These are phyloP conservation scores for Coniochaeta sp. DNA, from an alignment of 2,329 filamentous ascomycete species.

Conservation along the genomic window DNA sequence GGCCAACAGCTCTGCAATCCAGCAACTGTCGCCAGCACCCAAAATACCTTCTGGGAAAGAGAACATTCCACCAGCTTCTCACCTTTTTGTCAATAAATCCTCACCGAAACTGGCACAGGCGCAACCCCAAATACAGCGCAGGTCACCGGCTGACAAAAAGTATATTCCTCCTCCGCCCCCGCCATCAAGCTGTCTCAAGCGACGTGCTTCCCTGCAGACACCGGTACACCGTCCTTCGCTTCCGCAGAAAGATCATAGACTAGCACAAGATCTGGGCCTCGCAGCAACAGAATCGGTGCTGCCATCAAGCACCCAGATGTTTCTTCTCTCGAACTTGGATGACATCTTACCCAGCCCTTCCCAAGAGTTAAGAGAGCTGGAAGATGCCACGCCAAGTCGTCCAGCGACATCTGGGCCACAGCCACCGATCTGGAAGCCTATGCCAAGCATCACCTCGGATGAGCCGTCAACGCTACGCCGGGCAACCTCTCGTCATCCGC, in stretches of 20 bases:
- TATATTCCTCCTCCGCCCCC: not conserved
- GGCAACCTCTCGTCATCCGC: not conserved
- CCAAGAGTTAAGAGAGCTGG: slow-evolving; percentile 46
- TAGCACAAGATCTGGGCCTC: not conserved
- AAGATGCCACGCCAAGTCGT: slow-evolving; percentile 11
- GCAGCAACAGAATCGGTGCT: slow-evolving; percentile 5
- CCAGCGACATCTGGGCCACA: not conserved
- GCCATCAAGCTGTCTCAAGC: not conserved
- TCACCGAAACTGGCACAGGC: not conserved
- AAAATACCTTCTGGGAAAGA: not conserved
- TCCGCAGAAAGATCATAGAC: slow-evolving; percentile 8
- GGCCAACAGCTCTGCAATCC: not conserved
- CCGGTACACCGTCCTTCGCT: slow-evolving; percentile 8
- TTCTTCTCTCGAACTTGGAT: slow-evolving; percentile 40
- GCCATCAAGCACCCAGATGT: slow-evolving; percentile 42
- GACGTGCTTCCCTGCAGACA: slow-evolving; percentile 1
- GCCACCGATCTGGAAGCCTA: not conserved
- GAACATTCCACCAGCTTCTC: not conserved
- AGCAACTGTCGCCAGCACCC: not conserved
- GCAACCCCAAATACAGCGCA: not conserved
- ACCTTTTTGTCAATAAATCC: not conserved
- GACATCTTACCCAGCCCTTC: slow-evolving; percentile 50
- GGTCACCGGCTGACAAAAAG: not conserved
- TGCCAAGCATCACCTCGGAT: not conserved
- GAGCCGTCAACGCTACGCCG: not conserved